Evolutionary conservation across 306 rosid species (phyloP), one percentile per base, ranked within the genome.

Genomic region (Nissolia schottii): DNA sequence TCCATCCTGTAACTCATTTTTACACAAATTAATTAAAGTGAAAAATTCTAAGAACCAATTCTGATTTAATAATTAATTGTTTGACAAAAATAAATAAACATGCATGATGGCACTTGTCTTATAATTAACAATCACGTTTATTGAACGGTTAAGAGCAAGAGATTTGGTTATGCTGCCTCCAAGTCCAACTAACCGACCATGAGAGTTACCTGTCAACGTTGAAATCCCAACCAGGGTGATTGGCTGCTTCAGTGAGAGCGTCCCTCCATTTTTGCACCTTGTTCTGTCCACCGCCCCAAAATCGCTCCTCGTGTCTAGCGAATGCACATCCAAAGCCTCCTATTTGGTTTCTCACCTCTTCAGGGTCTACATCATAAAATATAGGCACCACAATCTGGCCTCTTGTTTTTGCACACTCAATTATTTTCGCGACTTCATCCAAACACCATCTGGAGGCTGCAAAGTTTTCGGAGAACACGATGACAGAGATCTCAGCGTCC

Each of bases 321-420:
- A 82, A 82, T 3, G 80, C 82, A 0, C 62, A 74, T 20, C 77
- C 82, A 77, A 61, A 77, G 16, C 61, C 67, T 67, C 50, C 82
- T 0, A 46, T 82, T 15, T 82, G 82, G 3, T 77, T 53, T 31
- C 85, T 34, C 0, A 82, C 85, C 31, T 67, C 13, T 0, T 82
- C 61, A n/a, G 82, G 85, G 73, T 82, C 82, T 8, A 73, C 9
- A 4, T 46, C 71, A 56, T 77, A 82, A 37, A 82, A 82, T 27
- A 77, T n/a, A 23, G 85, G 85, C 48, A 82, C 7, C 1, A 82
- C 34, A 3, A 67, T 19, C n/a, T 77, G 70, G 19, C 66, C 23
- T 13, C 9, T 73, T 0, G 2, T 46, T 22, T 3, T 78, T 48
- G 43, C 57, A 65, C 80, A 73, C 20, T 82, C 82, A 0, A 82